Percentiles rank a stretch among this genome's conserved stretches.
phyloP scores from a whole-genome alignment of 768 basidiomycete genomes.

The Fibroporia radiculosa region DNA sequence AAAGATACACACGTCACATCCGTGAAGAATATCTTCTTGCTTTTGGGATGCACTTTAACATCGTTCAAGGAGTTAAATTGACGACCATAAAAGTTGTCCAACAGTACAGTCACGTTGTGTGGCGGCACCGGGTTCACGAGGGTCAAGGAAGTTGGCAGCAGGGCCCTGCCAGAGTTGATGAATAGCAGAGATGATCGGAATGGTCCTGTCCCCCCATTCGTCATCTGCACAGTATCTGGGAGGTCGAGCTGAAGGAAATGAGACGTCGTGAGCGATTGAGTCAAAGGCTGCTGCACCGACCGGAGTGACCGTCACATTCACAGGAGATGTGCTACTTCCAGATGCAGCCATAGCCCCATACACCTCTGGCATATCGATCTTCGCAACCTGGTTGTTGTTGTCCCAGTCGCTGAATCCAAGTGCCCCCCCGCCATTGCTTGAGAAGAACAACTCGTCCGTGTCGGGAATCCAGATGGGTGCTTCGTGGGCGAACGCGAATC shows the following conservation, averaged over 20 bases:
- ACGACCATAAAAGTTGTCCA: conserved; percentile 74
- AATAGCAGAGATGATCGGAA: conserved; percentile 52
- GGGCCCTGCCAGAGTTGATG: conserved; percentile 57
- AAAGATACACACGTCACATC: conserved; percentile 47
- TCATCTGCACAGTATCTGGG: conserved; percentile 55
- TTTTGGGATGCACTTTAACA: conserved; percentile 60
- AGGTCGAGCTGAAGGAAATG: conserved; percentile 40
- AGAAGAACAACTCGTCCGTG: conserved; percentile 71
- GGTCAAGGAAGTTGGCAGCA: conserved; percentile 51
- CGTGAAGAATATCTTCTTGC: conserved; percentile 67
- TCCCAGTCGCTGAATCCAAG: conserved; percentile 56
- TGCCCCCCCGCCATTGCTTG: conserved; percentile 59
- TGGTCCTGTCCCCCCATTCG: conserved; percentile 62
- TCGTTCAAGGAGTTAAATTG: conserved; percentile 84
- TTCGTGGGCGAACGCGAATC: conserved; percentile 72
- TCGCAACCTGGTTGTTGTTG: conserved; percentile 56
- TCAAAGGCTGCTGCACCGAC: conserved; percentile 13
- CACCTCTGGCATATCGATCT: conserved; percentile 53
- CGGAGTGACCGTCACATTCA: conserved; percentile 44
- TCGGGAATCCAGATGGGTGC: conserved; percentile 59
- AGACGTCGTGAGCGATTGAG: background rate
- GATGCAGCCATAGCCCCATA: conserved; percentile 33
- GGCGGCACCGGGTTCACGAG: conserved; percentile 59
- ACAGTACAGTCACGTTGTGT: conserved; percentile 56
- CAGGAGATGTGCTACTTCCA: conserved; percentile 21